Base-by-base conservation (phyloP, 352 stramenopile genomes). In the Pythium insidiosum region DNA sequence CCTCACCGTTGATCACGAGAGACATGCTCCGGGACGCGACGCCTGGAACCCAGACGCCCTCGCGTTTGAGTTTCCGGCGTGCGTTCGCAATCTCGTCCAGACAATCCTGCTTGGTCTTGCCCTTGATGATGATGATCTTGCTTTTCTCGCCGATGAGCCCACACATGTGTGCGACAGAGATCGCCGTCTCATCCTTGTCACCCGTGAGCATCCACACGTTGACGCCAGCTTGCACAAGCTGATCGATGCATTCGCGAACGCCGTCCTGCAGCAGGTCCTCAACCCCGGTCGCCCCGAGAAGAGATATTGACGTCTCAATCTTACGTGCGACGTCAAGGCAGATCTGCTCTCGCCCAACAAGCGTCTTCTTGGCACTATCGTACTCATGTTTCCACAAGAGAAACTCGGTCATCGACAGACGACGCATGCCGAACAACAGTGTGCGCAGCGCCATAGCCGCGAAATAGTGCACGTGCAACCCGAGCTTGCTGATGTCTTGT, bases 141-240 rank as follows among this genome's bases (percentile, higher is more conserved):
- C 69, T 88, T 44, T 76, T 84, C 21, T 73, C 62, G 7, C 66
- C 47, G n/a, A 88, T 84, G 13, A 99, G 83, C 5, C 91, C 89
- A 22, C 95, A 99, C 48, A 96, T 96, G 41, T 98, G 95, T 5
- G 84, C 96, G 18, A 99, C 98, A 12, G 98, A 98, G 43, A 99
- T 98, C 2, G 97, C 97, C 3, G 96, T 99, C 61, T 99, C 97
- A 38, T 97, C 82, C 59, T 99, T 99, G 56, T 99, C 96, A 12
- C 97, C 97, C 15, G 97, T 99, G 6, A 99, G 80, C 59, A 99
- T 97, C 96, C 96, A 99, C 19, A 99, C 85, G 52, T 99, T 98
- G 31, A 99, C 97, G 0, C 95, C 95, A 26, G 95, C 97, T 15
- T 96, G 85, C 11, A 69, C 87, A 4, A 99, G 69, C 15, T 95